These are phyloP conservation scores for Boletus fagicola DNA, from an alignment of 768 basidiomycete genomes.

Conservation along the genomic window DNA sequence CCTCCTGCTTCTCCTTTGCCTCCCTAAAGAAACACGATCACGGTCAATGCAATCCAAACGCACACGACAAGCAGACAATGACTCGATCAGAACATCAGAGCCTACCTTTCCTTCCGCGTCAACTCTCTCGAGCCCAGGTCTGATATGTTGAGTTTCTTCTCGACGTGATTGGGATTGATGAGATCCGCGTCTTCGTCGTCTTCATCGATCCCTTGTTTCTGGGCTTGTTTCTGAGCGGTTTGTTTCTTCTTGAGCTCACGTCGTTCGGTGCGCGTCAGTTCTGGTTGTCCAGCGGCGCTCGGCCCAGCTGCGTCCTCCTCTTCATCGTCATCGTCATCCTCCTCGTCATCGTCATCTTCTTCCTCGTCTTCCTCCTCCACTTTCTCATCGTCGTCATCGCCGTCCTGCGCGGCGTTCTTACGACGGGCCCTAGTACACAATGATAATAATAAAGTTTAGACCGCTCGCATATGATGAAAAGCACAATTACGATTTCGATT, in stretches of 20 bases:
- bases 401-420: conserved; percentile 32
- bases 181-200: conserved; percentile 68
- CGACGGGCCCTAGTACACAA: conserved; percentile 17
- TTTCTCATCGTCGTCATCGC: conserved; percentile 39
- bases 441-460: conserved; percentile 7
- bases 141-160: conserved; percentile 72
- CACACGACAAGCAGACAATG: background rate
- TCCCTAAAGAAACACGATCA: conserved; percentile 50
- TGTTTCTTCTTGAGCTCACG: conserved; percentile 85
- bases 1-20: conserved; percentile 88
- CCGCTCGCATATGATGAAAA: conserved; percentile 10
- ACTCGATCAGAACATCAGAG: background rate
- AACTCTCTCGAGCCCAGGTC: conserved; percentile 68
- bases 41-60: background rate
- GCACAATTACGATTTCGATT: conserved; percentile 43
- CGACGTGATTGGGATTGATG: conserved; percentile 75
- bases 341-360: conserved; percentile 42
- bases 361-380: conserved; percentile 30
- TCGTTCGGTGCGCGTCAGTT: conserved; percentile 69
- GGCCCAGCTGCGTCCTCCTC: conserved; percentile 37
- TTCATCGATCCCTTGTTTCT: conserved; percentile 39
- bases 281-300: conserved; percentile 39
- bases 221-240: conserved; percentile 44
- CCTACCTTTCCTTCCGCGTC: conserved; percentile 63
- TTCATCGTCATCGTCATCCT: conserved; percentile 42